Evolutionary conservation across 2,329 filamentous ascomycete species (phyloP), one percentile per base, ranked within the genome.

Genomic region (Nemania diffusa): DNA sequence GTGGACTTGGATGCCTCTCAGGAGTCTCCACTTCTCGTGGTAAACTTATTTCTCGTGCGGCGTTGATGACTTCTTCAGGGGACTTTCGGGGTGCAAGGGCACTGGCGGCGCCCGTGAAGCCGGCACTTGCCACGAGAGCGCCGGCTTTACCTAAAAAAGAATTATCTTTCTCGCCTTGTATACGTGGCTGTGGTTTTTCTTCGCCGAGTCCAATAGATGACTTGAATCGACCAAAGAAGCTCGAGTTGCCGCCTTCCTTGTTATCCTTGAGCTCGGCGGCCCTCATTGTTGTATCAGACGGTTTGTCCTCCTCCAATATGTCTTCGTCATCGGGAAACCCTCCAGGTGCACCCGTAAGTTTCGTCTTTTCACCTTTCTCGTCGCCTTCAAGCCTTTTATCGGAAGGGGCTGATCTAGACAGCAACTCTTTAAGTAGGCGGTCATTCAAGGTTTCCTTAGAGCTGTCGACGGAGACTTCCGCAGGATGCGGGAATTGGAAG

Each of bases 141-240:
- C 82, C 88, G 88, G 88, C 86, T 84, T 86, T 88, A 90, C 80
- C 88, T 90, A 90, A 90, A 90, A 90, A 90, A 90, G 87, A 87
- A 81, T 84, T 79, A 78, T 81, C 80, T 5, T 42, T 42, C 11
- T 56, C 74, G 55, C 82, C 81, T 64, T 81, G 70, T 29, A 64
- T 44, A n/a, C 58, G 67, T 32, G 73, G 52, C 26, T 69, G 68
- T 27, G 80, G 76, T 63, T 80, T 78, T 37, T 72, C 76, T 37
- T 78, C 78, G 61, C 69, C 58, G 58, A 73, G 76, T 65, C 80
- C 80, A 55, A 80, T 79, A 11, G 80, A 79, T 68, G 76, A 79
- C 71, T 82, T 84, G 77, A 84, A 81, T 68, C 85, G 80, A 72
- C 80, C 81, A 62, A 86, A 86, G 70, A 88, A 81, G 26, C 84